Conservation (phyloP, 2,329 filamentous ascomycete genomes). For the Trichoderma sp. region DNA sequence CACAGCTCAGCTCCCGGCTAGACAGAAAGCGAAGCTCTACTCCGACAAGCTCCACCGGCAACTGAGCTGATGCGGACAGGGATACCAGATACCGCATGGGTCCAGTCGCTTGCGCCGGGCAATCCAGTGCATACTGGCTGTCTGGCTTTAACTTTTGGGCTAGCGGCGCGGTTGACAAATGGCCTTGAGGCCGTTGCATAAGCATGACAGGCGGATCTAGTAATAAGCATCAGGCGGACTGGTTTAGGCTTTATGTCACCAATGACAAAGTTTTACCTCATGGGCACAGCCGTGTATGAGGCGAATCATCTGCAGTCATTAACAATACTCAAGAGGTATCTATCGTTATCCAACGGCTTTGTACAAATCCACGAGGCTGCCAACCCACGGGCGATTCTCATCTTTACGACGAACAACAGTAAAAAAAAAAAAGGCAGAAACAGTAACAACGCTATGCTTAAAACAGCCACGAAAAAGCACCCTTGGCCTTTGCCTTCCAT, state of each 20-base stretch:
- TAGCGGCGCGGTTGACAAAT: constrained; percentile 11
- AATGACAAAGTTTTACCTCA: constrained; percentile 18
- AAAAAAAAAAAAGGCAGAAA: neutral
- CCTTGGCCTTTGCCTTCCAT: constrained; percentile 53
- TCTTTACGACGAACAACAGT: neutral
- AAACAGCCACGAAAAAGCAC: constrained; percentile 42
- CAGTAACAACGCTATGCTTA: constrained; percentile 31
- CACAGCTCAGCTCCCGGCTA: neutral
- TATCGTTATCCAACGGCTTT: constrained; percentile 17
- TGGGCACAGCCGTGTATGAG: neutral
- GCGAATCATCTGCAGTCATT: neutral
- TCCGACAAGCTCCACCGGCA: neutral
- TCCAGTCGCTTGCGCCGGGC: neutral
- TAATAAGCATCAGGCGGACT: neutral
- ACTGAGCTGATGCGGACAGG: neutral
- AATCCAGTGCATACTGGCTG: neutral
- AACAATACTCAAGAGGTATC: neutral
- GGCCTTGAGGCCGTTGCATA: neutral
- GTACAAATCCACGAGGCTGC: constrained; percentile 20
- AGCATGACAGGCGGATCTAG: constrained; percentile 16
- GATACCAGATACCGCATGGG: neutral
- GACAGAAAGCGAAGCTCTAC: constrained; percentile 1
- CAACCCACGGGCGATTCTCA: constrained; percentile 4
- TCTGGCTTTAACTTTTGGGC: constrained; percentile 4
- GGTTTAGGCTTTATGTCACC: constrained; percentile 5